Conservation (phyloP, 805 yeast species). For the Candida michaelii region DNA sequence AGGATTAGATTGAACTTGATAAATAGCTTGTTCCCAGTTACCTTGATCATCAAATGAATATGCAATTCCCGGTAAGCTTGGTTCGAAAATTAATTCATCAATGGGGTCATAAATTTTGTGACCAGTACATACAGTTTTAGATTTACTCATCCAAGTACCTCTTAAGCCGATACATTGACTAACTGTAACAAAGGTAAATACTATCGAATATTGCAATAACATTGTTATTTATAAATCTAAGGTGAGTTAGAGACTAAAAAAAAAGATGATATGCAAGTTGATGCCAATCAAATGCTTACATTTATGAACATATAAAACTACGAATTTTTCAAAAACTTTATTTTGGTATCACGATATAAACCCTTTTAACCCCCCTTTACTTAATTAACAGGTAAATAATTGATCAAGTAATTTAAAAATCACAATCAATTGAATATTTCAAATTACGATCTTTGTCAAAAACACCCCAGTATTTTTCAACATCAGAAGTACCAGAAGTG, state of each 20-base stretch:
- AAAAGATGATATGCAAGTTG: conserved; percentile 1
- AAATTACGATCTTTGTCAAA: conserved; percentile 52
- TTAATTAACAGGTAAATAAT: background rate
- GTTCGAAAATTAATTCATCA: conserved; percentile 20
- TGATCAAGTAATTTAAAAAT: conserved; percentile 20
- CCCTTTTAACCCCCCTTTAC: background rate
- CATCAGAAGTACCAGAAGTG: conserved; percentile 80
- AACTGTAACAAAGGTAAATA: background rate
- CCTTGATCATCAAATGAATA: conserved; percentile 23
- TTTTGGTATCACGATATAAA: conserved; percentile 7
- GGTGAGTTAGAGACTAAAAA: no score
- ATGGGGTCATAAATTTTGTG: conserved; percentile 19
- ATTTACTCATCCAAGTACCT: conserved; percentile 25
- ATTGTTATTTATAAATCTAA: no score
- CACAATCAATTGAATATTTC: conserved; percentile 40
- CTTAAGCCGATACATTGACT: conserved; percentile 5
- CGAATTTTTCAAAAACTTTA: background rate
- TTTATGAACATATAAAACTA: conserved; percentile 3
- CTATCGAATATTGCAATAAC: no score
- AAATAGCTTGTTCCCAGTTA: conserved; percentile 22
- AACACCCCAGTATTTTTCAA: conserved; percentile 95
- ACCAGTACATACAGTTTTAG: conserved; percentile 20
- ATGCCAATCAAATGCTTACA: background rate
- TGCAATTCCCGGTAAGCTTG: conserved; percentile 21
- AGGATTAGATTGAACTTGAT: conserved; percentile 19